These are phyloP conservation scores for Pseudopithomyces chartarum DNA, from an alignment of 2,329 filamentous ascomycete genomes.

Conservation along the genomic window DNA sequence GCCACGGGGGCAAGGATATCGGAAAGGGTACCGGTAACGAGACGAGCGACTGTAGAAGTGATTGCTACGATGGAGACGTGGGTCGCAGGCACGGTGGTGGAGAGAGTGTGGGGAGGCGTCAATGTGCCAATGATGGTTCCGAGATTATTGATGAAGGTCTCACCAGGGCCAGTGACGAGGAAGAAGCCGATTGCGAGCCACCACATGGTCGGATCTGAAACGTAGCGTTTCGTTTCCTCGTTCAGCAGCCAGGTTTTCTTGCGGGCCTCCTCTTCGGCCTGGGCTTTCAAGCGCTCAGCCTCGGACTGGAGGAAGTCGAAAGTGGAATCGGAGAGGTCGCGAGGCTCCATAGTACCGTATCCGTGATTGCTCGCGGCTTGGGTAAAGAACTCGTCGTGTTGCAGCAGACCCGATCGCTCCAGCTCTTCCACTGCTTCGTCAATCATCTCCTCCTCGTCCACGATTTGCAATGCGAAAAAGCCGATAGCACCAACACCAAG, in stretches of 20 bases:
- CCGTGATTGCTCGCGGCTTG: constrained; percentile 58
- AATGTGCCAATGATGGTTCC: constrained; percentile 91
- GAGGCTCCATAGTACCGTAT: constrained; percentile 67
- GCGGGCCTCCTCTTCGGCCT: constrained; percentile 60
- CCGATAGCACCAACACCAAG: constrained; percentile 74
- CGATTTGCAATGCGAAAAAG: constrained; percentile 73
- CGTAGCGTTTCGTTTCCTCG: constrained; percentile 83
- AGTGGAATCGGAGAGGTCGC: constrained; percentile 53
- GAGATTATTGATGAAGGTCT: constrained; percentile 96
- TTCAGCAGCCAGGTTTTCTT: constrained; percentile 94
- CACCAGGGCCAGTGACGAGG: constrained; percentile 90
- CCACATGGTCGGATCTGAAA: constrained; percentile 94
- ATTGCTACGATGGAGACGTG: constrained; percentile 93
- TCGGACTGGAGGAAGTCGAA: constrained; percentile 52
- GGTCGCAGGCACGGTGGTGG: constrained; percentile 71
- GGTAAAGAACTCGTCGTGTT: constrained; percentile 74
- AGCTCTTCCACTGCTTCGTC: constrained; percentile 88
- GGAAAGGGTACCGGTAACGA: constrained; percentile 87
- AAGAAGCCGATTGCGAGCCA: constrained; percentile 89
- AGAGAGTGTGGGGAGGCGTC: constrained; percentile 64
- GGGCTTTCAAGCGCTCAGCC: constrained; percentile 51
- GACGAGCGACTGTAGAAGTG: constrained; percentile 85
- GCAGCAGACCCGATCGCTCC: constrained; percentile 83
- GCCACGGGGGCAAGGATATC: constrained; percentile 75
- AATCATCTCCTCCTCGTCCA: constrained; percentile 85